phyloP scores from a whole-genome alignment of 495 filamentous ascomycete species.

The Letharia lupina region DNA sequence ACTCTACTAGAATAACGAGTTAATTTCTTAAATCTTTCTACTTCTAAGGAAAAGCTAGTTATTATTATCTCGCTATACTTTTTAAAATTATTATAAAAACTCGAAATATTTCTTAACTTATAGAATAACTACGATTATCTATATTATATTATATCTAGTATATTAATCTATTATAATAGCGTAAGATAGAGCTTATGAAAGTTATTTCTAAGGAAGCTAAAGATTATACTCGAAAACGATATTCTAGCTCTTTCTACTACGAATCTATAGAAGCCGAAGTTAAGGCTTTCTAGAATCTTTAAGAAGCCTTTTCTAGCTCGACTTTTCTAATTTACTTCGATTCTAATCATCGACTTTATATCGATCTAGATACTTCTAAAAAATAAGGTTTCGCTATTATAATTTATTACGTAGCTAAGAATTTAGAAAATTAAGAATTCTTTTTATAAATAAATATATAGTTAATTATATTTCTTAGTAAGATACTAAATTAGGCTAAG shows the following conservation, averaged over 20 bases:
- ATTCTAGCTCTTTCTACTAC: not conserved
- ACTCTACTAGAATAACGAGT: not conserved
- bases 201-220: no score
- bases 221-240: no score
- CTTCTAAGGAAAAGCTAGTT: no score
- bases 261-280: not conserved
- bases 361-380: constrained; percentile 10
- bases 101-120: no score
- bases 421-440: not conserved
- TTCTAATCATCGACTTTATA: not conserved
- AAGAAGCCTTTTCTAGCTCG: not conserved
- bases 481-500: no score
- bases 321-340: constrained; percentile 11
- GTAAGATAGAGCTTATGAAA: no score
- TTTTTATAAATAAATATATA: not conserved
- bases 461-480: no score
- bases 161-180: no score
- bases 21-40: not conserved
- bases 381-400: not conserved
- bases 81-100: no score
- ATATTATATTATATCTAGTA: no score
- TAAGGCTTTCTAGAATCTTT: not conserved
- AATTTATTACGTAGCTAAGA: constrained; percentile 6
- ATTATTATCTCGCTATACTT: no score
- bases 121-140: no score